phyloP scores from a whole-genome alignment of 176 grass and related monocot species.

The Thinopyrum elongatum region DNA sequence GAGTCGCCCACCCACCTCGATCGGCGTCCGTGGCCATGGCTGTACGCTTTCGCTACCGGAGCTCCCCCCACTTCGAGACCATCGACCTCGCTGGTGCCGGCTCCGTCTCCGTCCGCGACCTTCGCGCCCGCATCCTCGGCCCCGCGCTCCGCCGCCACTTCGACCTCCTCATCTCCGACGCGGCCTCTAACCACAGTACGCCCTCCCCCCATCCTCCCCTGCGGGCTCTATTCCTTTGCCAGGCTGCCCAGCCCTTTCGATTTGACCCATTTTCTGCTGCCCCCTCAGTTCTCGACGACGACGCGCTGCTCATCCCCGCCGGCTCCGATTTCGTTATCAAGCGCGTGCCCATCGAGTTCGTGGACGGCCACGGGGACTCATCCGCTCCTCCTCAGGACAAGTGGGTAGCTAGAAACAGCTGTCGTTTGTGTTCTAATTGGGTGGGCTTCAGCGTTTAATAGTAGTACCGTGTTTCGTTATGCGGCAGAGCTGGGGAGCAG shows the following conservation, averaged over 20 bases:
- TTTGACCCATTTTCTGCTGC: neutral
- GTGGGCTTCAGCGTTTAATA: neutral
- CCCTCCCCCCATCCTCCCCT: too few relatives aligned
- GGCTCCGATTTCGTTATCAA: constrained; percentile 26
- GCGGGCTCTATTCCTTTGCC: too few relatives aligned
- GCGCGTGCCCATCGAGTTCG: constrained; percentile 4
- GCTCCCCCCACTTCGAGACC: neutral
- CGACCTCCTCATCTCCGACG: constrained; percentile 24
- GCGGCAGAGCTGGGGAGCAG: neutral
- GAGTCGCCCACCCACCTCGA: neutral
- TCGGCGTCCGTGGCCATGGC: neutral
- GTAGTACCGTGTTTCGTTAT: neutral
- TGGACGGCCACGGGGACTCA: neutral
- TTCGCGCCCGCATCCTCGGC: constrained; percentile 19
- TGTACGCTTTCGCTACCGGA: constrained; percentile 29
- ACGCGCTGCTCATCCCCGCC: constrained; percentile 2
- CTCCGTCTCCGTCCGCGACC: constrained; percentile 23
- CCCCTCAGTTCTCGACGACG: constrained; percentile 13
- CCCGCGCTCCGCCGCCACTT: constrained; percentile 7
- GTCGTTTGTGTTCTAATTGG: neutral
- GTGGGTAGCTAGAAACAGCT: neutral
- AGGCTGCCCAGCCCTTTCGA: neutral
- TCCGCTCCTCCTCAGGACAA: neutral
- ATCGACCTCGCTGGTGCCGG: constrained; percentile 6
- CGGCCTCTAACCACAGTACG: neutral